Evolutionary conservation across 306 rosid genomes (phyloP), one percentile per base, ranked within the genome.

Genomic region (Sicyos edulis): DNA sequence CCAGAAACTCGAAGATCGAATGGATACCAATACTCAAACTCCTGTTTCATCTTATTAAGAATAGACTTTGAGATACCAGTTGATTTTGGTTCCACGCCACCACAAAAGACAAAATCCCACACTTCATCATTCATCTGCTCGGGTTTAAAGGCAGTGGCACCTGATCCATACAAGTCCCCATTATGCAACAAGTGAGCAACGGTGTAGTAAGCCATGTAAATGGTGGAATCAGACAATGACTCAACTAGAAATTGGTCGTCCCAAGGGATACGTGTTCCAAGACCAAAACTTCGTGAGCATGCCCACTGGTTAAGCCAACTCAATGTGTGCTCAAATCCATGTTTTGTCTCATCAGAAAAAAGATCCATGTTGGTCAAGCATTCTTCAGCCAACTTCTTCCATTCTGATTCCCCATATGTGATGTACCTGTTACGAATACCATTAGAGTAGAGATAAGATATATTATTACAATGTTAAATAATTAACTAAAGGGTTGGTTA

Each of bases 11-110:
- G 87, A 62, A 92, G 86, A 80, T 92, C 97, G 80, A 89, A 92
- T 16, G 97, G 97, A 68, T 92, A 92, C 97, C 97, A 92, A 73
- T 92, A 92, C 75, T 92, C 97, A 89, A 92, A 92, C 84, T 92
- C 97, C 70, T 59, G 84, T 83, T 89, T 92, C 96, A 92, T 92
- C 84, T 76, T 83, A 2, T 70, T 81, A 49, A 92, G 85, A 76
- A 85, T 76, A 10, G 87, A 77, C 19, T 82, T 65, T 11, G 91
- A 63, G 75, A 92, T 86, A 65, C 83, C 85, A 10, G 96, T 73
- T 74, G 96, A 83, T 56, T 81, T 83, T 11, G 96, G 97, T 75
- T 69, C 76, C 15, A 80, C 68, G 37, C 88, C 96, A 77, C 52
- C 91, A 78, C 92, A 89, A 79, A 92, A 87, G 70, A 92, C 34